phyloP scores from a whole-genome alignment of 176 grass and related monocot genomes.

The Elymus sibiricus region DNA sequence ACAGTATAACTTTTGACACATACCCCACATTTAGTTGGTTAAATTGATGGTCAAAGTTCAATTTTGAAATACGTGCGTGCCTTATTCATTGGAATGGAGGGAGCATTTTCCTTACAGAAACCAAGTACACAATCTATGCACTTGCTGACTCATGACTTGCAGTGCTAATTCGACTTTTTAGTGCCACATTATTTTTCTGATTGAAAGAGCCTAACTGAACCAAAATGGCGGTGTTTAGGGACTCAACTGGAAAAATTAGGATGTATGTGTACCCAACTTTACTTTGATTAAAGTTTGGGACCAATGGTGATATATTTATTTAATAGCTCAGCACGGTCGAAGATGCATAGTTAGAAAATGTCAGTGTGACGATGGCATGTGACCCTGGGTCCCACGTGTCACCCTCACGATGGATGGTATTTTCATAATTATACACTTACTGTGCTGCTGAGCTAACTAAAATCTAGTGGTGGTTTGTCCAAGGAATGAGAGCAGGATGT shows the following conservation, averaged over 20 bases:
- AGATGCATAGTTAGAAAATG: constrained; percentile 2
- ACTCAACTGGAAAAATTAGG: not conserved
- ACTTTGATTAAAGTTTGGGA: constrained; percentile 8
- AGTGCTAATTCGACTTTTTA: not conserved
- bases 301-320: constrained; percentile 1
- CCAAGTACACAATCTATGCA: not conserved
- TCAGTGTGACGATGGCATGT: not conserved
- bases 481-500: not conserved
- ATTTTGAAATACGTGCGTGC: not conserved
- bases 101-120: not conserved
- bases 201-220: constrained; percentile 12
- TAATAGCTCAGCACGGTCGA: not conserved
- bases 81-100: not conserved
- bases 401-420: not conserved
- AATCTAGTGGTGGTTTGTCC: not conserved
- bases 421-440: not conserved
- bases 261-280: not conserved
- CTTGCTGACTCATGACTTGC: constrained; percentile 13
- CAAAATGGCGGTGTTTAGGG: not conserved
- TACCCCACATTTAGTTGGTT: not conserved
- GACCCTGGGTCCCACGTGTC: not conserved
- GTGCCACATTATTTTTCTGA: not conserved
- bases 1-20: not conserved
- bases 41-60: not conserved
- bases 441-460: not conserved